phyloP scores from a whole-genome alignment of 2,329 filamentous ascomycete genomes.

The Cryphonectria nitschkei region DNA sequence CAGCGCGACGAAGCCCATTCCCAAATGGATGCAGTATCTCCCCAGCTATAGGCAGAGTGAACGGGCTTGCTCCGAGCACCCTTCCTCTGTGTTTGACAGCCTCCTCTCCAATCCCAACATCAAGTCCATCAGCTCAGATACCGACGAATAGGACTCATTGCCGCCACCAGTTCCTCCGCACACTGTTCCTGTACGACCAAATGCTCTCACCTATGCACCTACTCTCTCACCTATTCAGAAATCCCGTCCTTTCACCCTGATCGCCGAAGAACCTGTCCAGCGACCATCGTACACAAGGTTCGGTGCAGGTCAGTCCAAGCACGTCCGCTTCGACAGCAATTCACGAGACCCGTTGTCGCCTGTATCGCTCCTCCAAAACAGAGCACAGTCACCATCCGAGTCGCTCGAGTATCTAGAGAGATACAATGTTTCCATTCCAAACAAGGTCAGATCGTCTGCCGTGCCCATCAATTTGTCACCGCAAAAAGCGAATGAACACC shows the following conservation, averaged over 20 bases:
- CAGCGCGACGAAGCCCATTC: constrained; percentile 55
- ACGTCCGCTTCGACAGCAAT: constrained; percentile 22
- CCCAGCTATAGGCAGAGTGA: constrained; percentile 28
- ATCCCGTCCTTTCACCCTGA: constrained; percentile 20
- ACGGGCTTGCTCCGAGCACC: neutral
- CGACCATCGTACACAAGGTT: constrained; percentile 15
- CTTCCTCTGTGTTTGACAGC: constrained; percentile 23
- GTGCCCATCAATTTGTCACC: neutral
- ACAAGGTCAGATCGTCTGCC: neutral
- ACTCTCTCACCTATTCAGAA: constrained; percentile 9
- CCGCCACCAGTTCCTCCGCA: constrained; percentile 22
- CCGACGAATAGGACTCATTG: neutral
- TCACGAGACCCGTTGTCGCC: neutral
- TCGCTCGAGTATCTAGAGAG: constrained; percentile 43
- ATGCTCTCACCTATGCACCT: neutral
- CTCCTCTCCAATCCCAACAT: constrained; percentile 18
- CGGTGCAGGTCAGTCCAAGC: constrained; percentile 13
- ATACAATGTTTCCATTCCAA: constrained; percentile 31
- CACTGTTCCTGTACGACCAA: neutral
- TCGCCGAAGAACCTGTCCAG: constrained; percentile 27
- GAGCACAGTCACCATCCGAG: constrained; percentile 27
- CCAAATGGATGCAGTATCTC: constrained; percentile 48
- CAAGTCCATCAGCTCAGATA: neutral
- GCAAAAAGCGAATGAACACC: neutral
- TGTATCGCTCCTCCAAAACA: neutral